A percentile compares a stretch with the other conserved stretches of the same genome.
Conservation (phyloP, 164 flowering plant species). For the Cinnamomum chago region DNA sequence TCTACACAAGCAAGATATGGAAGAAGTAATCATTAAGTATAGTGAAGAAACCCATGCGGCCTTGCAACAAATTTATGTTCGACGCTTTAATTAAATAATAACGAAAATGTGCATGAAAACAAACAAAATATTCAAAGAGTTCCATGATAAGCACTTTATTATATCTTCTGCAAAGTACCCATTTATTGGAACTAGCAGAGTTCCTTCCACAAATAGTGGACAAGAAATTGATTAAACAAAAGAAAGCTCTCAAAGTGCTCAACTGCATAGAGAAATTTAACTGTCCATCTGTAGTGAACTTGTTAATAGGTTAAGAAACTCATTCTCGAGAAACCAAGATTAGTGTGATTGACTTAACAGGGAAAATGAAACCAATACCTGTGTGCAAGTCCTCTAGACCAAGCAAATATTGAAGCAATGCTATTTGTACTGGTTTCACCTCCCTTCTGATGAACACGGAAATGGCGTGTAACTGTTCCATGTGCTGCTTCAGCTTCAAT, state of each 20-base stretch:
- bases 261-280: no score
- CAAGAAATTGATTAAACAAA: no score
- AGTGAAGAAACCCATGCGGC: not conserved
- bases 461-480: constrained; percentile 98
- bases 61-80: not conserved
- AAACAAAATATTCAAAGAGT: no score
- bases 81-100: no score
- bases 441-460: constrained; percentile 90
- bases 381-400: constrained; percentile 96
- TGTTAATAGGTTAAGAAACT: not conserved
- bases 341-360: not conserved
- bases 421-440: constrained; percentile 99
- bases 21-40: not conserved
- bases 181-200: no score
- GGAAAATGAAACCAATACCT: constrained; percentile 35
- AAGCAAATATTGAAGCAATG: constrained; percentile 98
- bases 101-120: no score
- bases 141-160: no score
- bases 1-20: not conserved
- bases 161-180: no score
- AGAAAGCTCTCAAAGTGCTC: no score
- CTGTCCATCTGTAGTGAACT: not conserved
- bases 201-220: no score
- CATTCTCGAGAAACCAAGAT: not conserved
- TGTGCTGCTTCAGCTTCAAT: constrained; percentile 99